Evolutionary conservation across 768 basidiomycete genomes (phyloP).

Genomic region (Lepiota brunneoincarnata): DNA sequence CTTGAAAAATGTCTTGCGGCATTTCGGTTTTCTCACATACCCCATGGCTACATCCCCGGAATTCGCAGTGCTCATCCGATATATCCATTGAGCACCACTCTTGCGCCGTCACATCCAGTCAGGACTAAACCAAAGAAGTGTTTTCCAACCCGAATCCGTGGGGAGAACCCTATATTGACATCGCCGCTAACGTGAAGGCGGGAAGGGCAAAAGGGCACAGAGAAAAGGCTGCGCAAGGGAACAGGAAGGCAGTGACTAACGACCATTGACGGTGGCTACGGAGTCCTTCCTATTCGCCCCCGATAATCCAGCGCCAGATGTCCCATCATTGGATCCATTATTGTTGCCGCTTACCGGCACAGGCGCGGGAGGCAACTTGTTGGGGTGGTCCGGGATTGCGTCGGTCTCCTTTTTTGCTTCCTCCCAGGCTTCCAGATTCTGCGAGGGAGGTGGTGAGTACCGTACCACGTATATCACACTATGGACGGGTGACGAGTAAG

Average conservation of each 20-base stretch:
- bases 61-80: too few species aligned
- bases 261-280: constrained; percentile 68
- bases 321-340: constrained; percentile 24
- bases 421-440: constrained; percentile 98
- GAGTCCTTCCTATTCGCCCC: constrained; percentile 57
- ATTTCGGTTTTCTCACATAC: too few species aligned
- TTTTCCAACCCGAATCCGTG: too few species aligned
- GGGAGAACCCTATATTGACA: too few species aligned
- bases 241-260: constrained; percentile 21
- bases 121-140: too few species aligned
- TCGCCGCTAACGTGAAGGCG: not conserved
- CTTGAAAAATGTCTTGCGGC: too few species aligned
- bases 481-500: not conserved
- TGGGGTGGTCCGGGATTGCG: constrained; percentile 90
- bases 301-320: constrained; percentile 25
- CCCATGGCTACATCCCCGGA: too few species aligned
- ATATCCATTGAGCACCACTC: too few species aligned
- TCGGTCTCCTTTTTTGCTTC: constrained; percentile 91
- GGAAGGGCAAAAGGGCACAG: not conserved
- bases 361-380: constrained; percentile 49
- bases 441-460: not conserved
- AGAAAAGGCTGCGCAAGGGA: not conserved
- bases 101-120: too few species aligned
- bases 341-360: constrained; percentile 11
- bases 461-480: not conserved